Evolutionary conservation across 139 green algal genomes (phyloP).

Genomic region (Coccomyxa sp.): DNA sequence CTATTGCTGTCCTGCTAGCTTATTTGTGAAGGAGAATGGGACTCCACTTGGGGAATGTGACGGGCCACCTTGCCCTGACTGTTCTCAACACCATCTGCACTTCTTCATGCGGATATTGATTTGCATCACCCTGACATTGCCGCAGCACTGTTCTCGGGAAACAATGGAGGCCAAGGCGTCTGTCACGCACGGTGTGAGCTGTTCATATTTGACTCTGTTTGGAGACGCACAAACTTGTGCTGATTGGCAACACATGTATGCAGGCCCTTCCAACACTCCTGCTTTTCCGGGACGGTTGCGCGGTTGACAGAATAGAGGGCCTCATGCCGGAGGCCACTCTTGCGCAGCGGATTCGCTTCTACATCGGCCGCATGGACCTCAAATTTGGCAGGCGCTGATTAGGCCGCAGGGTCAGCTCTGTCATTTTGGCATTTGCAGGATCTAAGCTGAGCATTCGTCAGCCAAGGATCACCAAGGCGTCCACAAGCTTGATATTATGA

Average conservation of each 20-base stretch:
- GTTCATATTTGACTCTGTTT: background rate
- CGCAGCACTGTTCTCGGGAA: background rate
- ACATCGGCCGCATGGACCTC: slow-evolving; percentile 2
- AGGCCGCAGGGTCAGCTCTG: no score
- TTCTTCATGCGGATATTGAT: background rate
- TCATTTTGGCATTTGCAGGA: no score
- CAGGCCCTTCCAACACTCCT: slow-evolving; percentile 66
- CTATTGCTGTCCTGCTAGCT: background rate
- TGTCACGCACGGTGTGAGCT: no score
- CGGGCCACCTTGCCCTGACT: background rate
- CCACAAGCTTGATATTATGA: no score
- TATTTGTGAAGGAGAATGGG: background rate
- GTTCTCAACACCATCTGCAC: background rate
- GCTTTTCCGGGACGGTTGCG: slow-evolving; percentile 60
- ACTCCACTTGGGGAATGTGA: background rate
- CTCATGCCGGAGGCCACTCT: slow-evolving; percentile 18
- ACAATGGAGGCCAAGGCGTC: no score
- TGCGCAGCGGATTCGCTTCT: slow-evolving; percentile 6
- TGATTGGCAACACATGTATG: background rate
- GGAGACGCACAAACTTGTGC: no score
- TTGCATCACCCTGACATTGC: background rate
- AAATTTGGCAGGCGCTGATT: slow-evolving; percentile 4
- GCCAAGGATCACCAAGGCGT: no score
- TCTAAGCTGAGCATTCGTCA: no score
- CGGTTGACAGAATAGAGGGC: slow-evolving; percentile 61